Conservation (phyloP, 2,329 filamentous ascomycete species). For the Alternaria panax region DNA sequence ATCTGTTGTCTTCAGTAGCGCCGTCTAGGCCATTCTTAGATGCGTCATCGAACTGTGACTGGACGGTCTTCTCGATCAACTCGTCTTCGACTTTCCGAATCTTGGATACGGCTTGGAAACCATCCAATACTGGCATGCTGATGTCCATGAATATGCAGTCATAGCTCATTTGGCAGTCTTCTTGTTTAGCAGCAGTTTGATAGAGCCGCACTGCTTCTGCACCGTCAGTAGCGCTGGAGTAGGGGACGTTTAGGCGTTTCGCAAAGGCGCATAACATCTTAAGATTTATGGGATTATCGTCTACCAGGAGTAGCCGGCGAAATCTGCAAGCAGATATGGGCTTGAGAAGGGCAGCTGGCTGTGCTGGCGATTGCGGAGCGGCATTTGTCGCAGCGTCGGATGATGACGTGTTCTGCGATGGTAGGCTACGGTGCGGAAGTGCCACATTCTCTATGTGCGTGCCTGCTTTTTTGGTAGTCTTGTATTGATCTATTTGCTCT, state of each 20-base stretch:
- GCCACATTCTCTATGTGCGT: not conserved
- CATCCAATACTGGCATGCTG: slow-evolving; percentile 45
- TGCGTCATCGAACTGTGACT: not conserved
- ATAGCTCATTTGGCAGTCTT: slow-evolving; percentile 9
- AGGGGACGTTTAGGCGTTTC: slow-evolving; percentile 24
- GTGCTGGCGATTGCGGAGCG: not conserved
- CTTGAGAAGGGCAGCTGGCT: not conserved
- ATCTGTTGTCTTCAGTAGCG: not conserved
- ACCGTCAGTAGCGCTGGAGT: slow-evolving; percentile 34
- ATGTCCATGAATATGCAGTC: slow-evolving; percentile 43
- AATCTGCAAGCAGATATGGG: slow-evolving; percentile 2
- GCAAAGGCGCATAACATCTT: slow-evolving; percentile 38
- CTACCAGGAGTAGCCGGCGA: slow-evolving; percentile 40
- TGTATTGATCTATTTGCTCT: not conserved
- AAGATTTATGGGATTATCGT: slow-evolving; percentile 49
- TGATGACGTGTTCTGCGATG: not conserved
- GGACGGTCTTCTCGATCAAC: not conserved
- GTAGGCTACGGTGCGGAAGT: not conserved
- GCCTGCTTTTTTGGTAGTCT: not conserved
- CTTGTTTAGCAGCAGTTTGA: slow-evolving; percentile 8
- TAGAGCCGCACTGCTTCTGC: slow-evolving; percentile 35
- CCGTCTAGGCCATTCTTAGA: not conserved
- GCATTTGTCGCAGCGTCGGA: not conserved
- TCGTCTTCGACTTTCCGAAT: slow-evolving; percentile 34
- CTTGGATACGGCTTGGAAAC: slow-evolving; percentile 32